Conservation (phyloP, 352 stramenopile species). For the Thalassiosira oceanica region DNA sequence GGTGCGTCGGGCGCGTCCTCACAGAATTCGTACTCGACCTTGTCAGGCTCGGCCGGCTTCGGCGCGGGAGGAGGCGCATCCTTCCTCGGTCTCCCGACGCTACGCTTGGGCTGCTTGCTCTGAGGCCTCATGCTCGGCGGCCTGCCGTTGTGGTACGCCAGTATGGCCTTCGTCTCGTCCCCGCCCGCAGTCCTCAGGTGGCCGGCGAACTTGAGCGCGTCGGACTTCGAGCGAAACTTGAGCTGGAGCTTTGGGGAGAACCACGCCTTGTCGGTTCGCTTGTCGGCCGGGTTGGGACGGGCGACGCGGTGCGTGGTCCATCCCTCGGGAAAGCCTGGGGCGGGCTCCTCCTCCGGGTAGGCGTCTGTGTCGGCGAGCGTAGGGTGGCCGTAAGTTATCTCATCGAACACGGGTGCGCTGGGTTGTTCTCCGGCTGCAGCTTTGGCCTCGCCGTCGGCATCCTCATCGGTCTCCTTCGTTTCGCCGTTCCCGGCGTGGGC, state of each 20-base stretch:
- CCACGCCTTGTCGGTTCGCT: conserved; percentile 34
- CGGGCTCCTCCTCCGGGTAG: conserved; percentile 21
- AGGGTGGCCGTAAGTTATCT: conserved; percentile 30
- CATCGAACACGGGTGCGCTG: neutral
- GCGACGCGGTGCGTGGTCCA: conserved; percentile 34
- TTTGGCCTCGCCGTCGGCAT: conserved; percentile 12
- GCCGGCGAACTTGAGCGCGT: conserved; percentile 23
- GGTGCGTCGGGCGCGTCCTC: conserved; percentile 65
- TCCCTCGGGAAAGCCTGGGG: conserved; percentile 43
- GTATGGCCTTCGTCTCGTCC: conserved; percentile 37
- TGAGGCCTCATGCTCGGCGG: too few relatives aligned
- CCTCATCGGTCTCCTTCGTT: neutral
- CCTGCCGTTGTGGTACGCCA: conserved; percentile 43
- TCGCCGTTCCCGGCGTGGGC: neutral
- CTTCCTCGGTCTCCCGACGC: neutral
- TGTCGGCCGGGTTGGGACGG: conserved; percentile 30
- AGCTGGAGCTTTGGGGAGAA: conserved; percentile 46
- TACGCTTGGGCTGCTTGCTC: conserved; percentile 8
- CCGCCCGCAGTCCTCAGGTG: conserved; percentile 26
- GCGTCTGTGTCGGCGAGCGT: conserved; percentile 33
- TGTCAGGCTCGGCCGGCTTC: conserved; percentile 5
- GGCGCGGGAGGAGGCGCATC: conserved; percentile 1
- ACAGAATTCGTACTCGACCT: conserved; percentile 75
- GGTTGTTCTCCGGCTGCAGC: conserved; percentile 1
- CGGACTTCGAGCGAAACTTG: conserved; percentile 38